phyloP scores from a whole-genome alignment of 202 grass and related monocot genomes.

The Schoenoplectus triqueter region DNA sequence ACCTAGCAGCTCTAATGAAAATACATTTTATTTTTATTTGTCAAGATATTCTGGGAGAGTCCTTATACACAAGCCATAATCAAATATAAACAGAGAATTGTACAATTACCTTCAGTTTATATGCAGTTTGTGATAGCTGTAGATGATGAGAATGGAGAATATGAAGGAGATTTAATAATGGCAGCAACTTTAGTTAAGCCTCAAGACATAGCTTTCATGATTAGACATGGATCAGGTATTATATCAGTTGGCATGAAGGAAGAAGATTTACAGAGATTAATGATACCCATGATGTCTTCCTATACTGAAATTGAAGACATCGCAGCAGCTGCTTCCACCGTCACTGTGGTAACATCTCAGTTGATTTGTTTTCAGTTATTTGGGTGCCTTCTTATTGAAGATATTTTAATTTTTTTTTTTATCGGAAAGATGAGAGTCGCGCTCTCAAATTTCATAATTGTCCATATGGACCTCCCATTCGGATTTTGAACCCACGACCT shows the following conservation, averaged over 20 bases:
- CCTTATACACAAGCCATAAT: not conserved
- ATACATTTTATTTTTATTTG: too few relatives aligned
- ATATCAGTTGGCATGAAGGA: slow-evolving; percentile 91
- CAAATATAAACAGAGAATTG: not conserved
- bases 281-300: slow-evolving; percentile 94
- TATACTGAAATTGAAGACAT: slow-evolving; percentile 73
- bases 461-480: too few relatives aligned
- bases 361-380: not conserved
- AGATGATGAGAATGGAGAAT: slow-evolving; percentile 79
- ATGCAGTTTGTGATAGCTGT: slow-evolving; percentile 98
- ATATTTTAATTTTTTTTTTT: too few relatives aligned
- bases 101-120: slow-evolving; percentile 43
- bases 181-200: slow-evolving; percentile 64
- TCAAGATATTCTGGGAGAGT: not conserved
- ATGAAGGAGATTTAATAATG: slow-evolving; percentile 77
- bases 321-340: slow-evolving; percentile 62
- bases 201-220: slow-evolving; percentile 79
- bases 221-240: slow-evolving; percentile 85
- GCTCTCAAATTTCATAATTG: too few relatives aligned
- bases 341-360: slow-evolving; percentile 69
- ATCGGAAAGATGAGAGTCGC: too few relatives aligned
- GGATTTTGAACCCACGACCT: too few relatives aligned
- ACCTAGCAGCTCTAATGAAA: too few relatives aligned
- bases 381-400: too few relatives aligned
- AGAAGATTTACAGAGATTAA: slow-evolving; percentile 75